Base-by-base conservation (phyloP, 2,329 filamentous ascomycete species). In the Zymoseptoria crescenta region DNA sequence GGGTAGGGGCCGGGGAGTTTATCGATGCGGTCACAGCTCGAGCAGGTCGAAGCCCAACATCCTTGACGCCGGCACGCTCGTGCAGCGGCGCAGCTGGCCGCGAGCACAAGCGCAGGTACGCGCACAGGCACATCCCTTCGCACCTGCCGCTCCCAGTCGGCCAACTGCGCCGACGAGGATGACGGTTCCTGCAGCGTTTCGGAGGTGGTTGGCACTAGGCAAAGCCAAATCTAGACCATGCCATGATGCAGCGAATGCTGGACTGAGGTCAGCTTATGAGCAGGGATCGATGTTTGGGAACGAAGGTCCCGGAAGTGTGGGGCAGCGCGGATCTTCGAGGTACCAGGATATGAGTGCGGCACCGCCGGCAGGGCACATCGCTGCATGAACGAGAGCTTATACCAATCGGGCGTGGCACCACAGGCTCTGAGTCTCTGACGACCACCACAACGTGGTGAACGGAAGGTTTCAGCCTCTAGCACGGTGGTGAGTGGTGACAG, bases 101-200 rank as follows among this genome's bases (percentile, higher is more conserved):
- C 16, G 13, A 45, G 35, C 35, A n/a, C 35, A 16, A 16, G 35
- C 35, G 35, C 35, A 45, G 35, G 35, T 45, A 45, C 35, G 35
- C 35, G 35, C 35, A 45, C 35, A 45, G 35, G 35, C 35, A 10
- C 10, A 41, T 41, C 35, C 35, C 35, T 41, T 41, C 35, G 16
- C 35, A 16, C 35, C 35, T 41, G 35, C 35, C 35, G 35, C 35
- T 41, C 5, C 5, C 35, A 41, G 35, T 45, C 35, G 16, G 35
- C n/a, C 5, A 45, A 45, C 13, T 45, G 35, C 35, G 35, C 35
- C 35, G 62, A 61, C 52, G 49, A 61, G 60, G 60, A 56, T 57
- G 19, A 28, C 57, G 59, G 60, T 64, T 61, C 64, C 60, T 64
- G 64, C 62, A 63, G 60, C 57, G 60, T 59, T 52, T 57, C 60